Conservation (phyloP, 371 early-diverging fungal species). For the Blastocladiella emersonii region DNA sequence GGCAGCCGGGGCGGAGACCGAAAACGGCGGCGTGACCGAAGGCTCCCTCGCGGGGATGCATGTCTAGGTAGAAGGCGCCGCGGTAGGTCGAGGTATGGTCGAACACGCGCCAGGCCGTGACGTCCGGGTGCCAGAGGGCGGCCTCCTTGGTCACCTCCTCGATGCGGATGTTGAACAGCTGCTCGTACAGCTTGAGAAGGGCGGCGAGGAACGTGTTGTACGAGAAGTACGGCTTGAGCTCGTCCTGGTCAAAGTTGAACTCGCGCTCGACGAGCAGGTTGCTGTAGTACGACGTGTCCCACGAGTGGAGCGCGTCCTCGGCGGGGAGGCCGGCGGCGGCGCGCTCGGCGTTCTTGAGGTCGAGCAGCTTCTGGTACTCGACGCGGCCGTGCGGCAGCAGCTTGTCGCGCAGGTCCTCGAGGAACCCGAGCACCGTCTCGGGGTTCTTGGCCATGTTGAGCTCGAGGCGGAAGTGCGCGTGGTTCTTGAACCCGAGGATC, state of each 20-base stretch:
- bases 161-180: slow-evolving; percentile 41
- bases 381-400: slow-evolving; percentile 40
- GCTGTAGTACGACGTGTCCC: slow-evolving; percentile 63
- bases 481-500: slow-evolving; percentile 57
- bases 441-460: slow-evolving; percentile 74
- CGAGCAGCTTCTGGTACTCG: slow-evolving; percentile 40
- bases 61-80: slow-evolving; percentile 65
- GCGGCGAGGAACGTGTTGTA: slow-evolving; percentile 44
- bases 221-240: slow-evolving; percentile 64
- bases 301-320: slow-evolving; percentile 44
- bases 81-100: slow-evolving; percentile 40
- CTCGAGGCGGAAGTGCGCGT: slow-evolving; percentile 59
- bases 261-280: slow-evolving; percentile 50
- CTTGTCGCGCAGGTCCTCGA: slow-evolving; percentile 40
- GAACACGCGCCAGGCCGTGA: slow-evolving; percentile 49
- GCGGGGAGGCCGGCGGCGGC: slow-evolving; percentile 22
- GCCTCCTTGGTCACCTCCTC: slow-evolving; percentile 45
- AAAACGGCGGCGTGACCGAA: slow-evolving; percentile 54
- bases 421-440: slow-evolving; percentile 48
- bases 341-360: slow-evolving; percentile 38
- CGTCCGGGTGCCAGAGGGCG: slow-evolving; percentile 53
- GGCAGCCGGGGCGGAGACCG: slow-evolving; percentile 19
- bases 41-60: slow-evolving; percentile 62
- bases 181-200: slow-evolving; percentile 55
- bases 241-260: slow-evolving; percentile 57